A percentile compares a stretch with the other conserved stretches of the same genome.
These are phyloP conservation scores for Martensiomyces pterosporus DNA, from an alignment of 192 early-diverging fungal genomes.

Conservation along the genomic window DNA sequence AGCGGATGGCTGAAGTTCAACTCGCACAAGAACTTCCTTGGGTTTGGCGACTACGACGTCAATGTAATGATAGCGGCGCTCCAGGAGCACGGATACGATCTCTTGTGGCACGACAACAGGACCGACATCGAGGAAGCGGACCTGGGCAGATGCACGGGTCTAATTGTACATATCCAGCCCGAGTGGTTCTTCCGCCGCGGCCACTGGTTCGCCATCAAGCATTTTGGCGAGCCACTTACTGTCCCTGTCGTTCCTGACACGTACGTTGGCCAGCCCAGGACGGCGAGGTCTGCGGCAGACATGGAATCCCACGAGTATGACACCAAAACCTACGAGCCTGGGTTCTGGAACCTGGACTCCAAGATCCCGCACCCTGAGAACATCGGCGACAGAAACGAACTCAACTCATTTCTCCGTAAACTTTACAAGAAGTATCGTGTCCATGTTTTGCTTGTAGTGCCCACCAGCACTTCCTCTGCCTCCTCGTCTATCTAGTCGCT, in stretches of 20 bases:
- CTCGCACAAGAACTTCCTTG: constrained; percentile 41
- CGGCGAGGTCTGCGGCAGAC: constrained; percentile 19
- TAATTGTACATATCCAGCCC: constrained; percentile 45
- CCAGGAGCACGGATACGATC: constrained; percentile 29
- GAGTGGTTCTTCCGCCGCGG: constrained; percentile 44
- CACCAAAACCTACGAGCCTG: constrained; percentile 17
- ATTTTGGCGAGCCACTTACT: constrained; percentile 21
- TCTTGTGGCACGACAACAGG: constrained; percentile 44
- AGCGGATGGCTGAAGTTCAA: constrained; percentile 39
- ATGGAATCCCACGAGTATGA: constrained; percentile 26
- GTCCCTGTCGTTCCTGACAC: constrained; percentile 18
- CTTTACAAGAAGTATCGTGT: constrained; percentile 31
- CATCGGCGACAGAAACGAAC: constrained; percentile 23
- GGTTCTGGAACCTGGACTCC: constrained; percentile 49
- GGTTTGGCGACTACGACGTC: constrained; percentile 51
- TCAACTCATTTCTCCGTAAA: constrained; percentile 25
- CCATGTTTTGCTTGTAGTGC: constrained; percentile 39
- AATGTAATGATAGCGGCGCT: constrained; percentile 46
- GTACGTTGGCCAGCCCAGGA: constrained; percentile 35
- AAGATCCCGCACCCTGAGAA: constrained; percentile 33
- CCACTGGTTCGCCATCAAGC: constrained; percentile 47
- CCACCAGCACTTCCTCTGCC: constrained; percentile 9
- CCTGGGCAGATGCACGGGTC: constrained; percentile 18
- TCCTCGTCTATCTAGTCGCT: constrained; percentile 12
- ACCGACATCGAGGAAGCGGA: constrained; percentile 24